Base-by-base conservation (phyloP, 2,329 filamentous ascomycete species). In the Ceratocystis eucalypticola region DNA sequence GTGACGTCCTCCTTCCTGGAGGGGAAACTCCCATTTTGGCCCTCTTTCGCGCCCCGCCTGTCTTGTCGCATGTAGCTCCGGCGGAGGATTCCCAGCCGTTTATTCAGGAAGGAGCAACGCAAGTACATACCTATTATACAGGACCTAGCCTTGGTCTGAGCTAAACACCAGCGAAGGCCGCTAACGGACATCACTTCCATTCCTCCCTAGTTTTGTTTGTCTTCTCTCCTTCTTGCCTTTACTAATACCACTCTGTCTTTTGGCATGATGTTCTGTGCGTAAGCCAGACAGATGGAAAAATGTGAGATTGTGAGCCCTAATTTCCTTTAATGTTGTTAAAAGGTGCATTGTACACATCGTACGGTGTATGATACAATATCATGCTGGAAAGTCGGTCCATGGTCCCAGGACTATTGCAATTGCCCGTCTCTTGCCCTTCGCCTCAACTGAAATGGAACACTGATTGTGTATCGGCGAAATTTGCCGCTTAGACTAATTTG, bases 1-100 rank as follows among this genome's bases (percentile, higher is more conserved):
- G 55, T 59, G 55, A 59, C 55, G 55, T 59, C 55, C 55, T 59
- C 25, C 55, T 59, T 53, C 48, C 48, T 53, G 17, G 48, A 53
- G 15, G 55, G n/a, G 55, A 37, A 59, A 59, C 55, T 59, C 33
- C 55, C 17, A 30, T n/a, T 37, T 59, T 59, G 55, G 2, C 37
- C 37, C 37, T 41, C 37, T 41, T 41, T 41, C 37, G 10, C 3
- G 10, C 37, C 37, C 37, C 37, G 37, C 37, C 37, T 41, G 37
- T 53, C 48, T n/a, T 53, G 48, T 53, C 48, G 48, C n/a, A 53
- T 53, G 48, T 59, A 37, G 55, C 55, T 59, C 55, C 55, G 55
- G 55, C 25, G 55, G 37, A 41, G 37, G 25, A 59, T 59, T 59
- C 17, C 55, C 55, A 59, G 55, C 55, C 25, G 55, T 59, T 37